phyloP scores from a whole-genome alignment of 306 rosid species.

The Casuarina glauca region DNA sequence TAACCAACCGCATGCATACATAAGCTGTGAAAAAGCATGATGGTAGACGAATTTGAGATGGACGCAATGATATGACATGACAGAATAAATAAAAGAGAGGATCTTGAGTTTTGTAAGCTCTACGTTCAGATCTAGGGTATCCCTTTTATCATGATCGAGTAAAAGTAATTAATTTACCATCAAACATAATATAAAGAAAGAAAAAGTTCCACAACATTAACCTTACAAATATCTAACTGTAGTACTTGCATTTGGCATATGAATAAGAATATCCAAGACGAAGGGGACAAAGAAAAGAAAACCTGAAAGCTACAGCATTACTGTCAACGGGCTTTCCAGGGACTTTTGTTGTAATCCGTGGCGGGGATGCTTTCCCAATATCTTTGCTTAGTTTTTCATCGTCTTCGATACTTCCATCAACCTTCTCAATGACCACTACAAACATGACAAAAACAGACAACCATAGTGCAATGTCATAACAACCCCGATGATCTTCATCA shows the following conservation, averaged over 20 bases:
- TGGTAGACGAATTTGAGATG: too few relatives aligned
- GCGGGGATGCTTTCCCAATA: neutral
- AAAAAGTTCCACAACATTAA: neutral
- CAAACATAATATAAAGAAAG: neutral
- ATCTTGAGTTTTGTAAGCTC: neutral
- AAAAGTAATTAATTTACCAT: neutral
- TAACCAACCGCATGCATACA: neutral
- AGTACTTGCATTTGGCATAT: conserved; percentile 27
- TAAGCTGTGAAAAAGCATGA: too few relatives aligned
- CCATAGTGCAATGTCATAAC: neutral
- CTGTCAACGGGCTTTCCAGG: neutral
- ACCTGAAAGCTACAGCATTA: conserved; percentile 33
- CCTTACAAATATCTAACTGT: conserved; percentile 7
- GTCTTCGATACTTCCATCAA: neutral
- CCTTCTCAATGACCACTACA: neutral
- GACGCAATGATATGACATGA: too few relatives aligned
- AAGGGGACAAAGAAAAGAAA: conserved; percentile 21
- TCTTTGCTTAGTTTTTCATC: neutral
- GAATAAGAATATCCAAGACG: conserved; percentile 35
- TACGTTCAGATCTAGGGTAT: too few relatives aligned
- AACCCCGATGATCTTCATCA: neutral
- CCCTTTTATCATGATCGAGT: neutral
- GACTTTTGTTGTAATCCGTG: conserved; percentile 7
- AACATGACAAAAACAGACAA: neutral
- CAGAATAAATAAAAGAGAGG: neutral